A percentile compares a stretch with the other conserved stretches of the same genome.
These are phyloP conservation scores for Tolypocladium paradoxum DNA, from an alignment of 2,329 filamentous ascomycete species.

Conservation along the genomic window DNA sequence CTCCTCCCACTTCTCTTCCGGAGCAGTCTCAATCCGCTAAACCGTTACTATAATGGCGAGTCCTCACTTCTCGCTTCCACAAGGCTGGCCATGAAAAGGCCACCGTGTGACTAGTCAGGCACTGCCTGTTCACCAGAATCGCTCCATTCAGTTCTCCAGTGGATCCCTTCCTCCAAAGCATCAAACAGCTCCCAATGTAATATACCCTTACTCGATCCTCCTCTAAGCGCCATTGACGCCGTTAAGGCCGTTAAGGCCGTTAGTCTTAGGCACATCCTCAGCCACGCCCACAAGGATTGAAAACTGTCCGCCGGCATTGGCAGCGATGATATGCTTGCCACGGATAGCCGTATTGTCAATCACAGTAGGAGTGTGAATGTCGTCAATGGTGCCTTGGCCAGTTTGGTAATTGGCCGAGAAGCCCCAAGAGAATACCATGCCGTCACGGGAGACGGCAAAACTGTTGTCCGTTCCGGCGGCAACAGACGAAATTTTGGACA, in stretches of 20 bases:
- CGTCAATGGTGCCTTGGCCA: constrained; percentile 66
- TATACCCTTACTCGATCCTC: neutral
- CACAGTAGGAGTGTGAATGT: constrained; percentile 64
- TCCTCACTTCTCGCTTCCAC: neutral
- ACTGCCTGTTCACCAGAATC: neutral
- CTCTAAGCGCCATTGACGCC: neutral
- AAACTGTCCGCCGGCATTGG: constrained; percentile 84
- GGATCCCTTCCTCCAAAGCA: neutral
- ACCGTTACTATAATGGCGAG: neutral
- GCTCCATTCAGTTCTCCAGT: neutral
- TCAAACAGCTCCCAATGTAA: neutral
- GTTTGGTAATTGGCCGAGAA: constrained; percentile 75
- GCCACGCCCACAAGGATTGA: constrained; percentile 47
- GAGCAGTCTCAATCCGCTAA: neutral
- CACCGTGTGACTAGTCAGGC: neutral
- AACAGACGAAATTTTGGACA: constrained; percentile 43
- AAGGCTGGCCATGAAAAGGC: neutral
- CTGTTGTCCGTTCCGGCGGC: constrained; percentile 63
- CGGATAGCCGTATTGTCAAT: constrained; percentile 79
- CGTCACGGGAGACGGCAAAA: constrained; percentile 59
- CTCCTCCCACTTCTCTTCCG: neutral
- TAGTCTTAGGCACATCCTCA: constrained; percentile 16
- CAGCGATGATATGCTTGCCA: constrained; percentile 62
- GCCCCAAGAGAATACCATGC: constrained; percentile 69
- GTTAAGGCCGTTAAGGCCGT: constrained; percentile 13